Evolutionary conservation across 257 asterid genomes (phyloP).

Genomic region (Leonotis leonurus): DNA sequence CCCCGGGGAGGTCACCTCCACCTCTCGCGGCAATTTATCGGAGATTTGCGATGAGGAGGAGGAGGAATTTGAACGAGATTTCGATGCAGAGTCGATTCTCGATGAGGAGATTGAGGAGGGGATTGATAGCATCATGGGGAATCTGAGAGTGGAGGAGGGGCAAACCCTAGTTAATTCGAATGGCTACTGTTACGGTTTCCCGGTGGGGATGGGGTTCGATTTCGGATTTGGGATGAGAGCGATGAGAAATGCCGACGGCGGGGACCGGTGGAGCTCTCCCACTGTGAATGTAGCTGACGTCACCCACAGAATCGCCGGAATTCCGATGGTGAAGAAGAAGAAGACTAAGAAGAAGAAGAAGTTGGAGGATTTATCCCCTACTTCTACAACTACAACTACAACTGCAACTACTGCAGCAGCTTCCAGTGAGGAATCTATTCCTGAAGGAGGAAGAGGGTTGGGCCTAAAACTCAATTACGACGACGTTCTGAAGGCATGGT

Average conservation of each 20-base stretch:
- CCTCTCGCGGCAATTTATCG: slow-evolving; percentile 18
- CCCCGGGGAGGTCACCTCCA: slow-evolving; percentile 36
- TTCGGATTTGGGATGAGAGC: slow-evolving; percentile 53
- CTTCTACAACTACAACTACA: too few relatives aligned
- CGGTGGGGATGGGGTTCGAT: slow-evolving; percentile 54
- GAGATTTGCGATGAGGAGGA: slow-evolving; percentile 24
- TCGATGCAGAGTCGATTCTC: slow-evolving; percentile 60
- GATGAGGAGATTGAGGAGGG: slow-evolving; percentile 76
- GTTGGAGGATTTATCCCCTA: too few relatives aligned
- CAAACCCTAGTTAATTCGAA: background rate
- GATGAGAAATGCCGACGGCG: slow-evolving; percentile 42
- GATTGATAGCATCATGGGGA: slow-evolving; percentile 78
- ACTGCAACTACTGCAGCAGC: too few relatives aligned
- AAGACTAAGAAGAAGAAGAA: background rate
- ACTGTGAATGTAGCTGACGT: slow-evolving; percentile 45
- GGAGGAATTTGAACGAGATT: too few relatives aligned
- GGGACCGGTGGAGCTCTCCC: slow-evolving; percentile 67
- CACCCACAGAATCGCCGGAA: slow-evolving; percentile 26
- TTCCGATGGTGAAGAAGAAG: slow-evolving; percentile 13
- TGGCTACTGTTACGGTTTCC: slow-evolving; percentile 45
- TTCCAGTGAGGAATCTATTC: slow-evolving; percentile 21
- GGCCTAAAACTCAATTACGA: slow-evolving; percentile 50
- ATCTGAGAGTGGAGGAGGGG: slow-evolving; percentile 22
- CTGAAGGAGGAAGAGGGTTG: slow-evolving; percentile 33
- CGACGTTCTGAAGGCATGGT: slow-evolving; percentile 52